These are phyloP conservation scores for Rhizopus sp. DNA, from an alignment of 371 early-diverging fungal genomes.

Conservation along the genomic window DNA sequence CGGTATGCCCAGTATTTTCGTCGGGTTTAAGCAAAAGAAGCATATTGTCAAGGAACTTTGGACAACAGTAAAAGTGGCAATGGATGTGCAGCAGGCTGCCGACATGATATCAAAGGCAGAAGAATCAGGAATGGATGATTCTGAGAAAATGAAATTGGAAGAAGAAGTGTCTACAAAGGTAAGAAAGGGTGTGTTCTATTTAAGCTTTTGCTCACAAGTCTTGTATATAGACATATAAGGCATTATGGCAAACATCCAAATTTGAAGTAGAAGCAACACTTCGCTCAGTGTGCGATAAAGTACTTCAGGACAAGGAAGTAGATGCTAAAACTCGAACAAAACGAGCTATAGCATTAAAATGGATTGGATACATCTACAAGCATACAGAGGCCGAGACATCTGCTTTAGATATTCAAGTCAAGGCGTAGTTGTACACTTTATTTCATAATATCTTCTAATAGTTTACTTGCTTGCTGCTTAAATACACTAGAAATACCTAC, in stretches of 20 bases:
- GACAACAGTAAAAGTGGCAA: conserved; percentile 86
- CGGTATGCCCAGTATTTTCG: conserved; percentile 65
- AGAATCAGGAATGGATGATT: conserved; percentile 67
- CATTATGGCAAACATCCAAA: conserved; percentile 92
- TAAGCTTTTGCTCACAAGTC: conserved; percentile 1
- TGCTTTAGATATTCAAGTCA: conserved; percentile 30
- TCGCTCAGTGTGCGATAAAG: conserved; percentile 87
- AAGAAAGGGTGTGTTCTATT: not conserved
- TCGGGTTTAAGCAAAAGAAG: conserved; percentile 72
- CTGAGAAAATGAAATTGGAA: conserved; percentile 68
- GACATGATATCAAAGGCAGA: conserved; percentile 87
- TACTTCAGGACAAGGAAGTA: conserved; percentile 52
- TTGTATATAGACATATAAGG: conserved; percentile 73
- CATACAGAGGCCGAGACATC: conserved; percentile 45
- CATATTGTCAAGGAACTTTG: conserved; percentile 87
- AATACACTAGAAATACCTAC: conserved; percentile 59
- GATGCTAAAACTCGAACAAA: conserved; percentile 36
- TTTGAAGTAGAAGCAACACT: conserved; percentile 88
- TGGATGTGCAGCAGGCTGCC: conserved; percentile 88
- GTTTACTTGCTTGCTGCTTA: conserved; percentile 35
- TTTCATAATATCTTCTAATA: conserved; percentile 22
- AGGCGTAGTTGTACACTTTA: conserved; percentile 44
- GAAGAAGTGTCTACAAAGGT: conserved; percentile 71
- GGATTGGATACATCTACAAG: conserved; percentile 51
- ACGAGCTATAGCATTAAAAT: conserved; percentile 49